These are phyloP conservation scores for Takakia lepidozioides DNA, from an alignment of 225 moss, liverwort and hornwort genomes.

Conservation along the genomic window DNA sequence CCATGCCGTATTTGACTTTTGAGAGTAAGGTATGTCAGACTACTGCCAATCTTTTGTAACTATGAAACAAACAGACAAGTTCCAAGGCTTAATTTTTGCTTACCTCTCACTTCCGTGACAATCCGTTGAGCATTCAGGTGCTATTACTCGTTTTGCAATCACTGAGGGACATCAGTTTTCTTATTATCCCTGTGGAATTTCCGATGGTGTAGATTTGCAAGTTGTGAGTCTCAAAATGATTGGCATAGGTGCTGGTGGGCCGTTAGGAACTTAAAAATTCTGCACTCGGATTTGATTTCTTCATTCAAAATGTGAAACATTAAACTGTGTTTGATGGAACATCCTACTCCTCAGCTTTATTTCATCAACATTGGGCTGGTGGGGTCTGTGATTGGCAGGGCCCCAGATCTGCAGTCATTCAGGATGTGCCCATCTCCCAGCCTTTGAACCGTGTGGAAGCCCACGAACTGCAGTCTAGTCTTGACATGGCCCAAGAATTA, in stretches of 20 bases:
- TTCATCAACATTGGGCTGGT: background rate
- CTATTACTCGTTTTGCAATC: background rate
- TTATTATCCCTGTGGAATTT: too few relatives aligned
- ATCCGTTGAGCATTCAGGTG: background rate
- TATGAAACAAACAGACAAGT: background rate
- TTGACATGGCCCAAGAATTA: constrained; percentile 87
- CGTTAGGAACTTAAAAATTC: background rate
- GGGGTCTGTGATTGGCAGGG: too few relatives aligned
- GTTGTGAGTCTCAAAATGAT: too few relatives aligned
- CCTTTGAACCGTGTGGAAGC: constrained; percentile 73
- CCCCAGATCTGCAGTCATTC: constrained; percentile 79
- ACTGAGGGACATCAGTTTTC: background rate
- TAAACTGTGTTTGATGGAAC: too few relatives aligned
- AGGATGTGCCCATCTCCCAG: constrained; percentile 94
- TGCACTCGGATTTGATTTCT: too few relatives aligned
- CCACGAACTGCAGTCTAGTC: constrained; percentile 74
- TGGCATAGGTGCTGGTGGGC: too few relatives aligned
- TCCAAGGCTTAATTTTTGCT: too few relatives aligned
- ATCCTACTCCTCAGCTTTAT: background rate
- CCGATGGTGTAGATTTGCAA: too few relatives aligned
- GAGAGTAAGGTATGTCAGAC: constrained; percentile 73
- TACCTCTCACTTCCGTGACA: too few relatives aligned
- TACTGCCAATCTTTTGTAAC: background rate
- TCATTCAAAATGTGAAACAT: background rate
- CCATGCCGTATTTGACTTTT: constrained; percentile 89